Conservation (phyloP, 495 filamentous ascomycete genomes). For the Aspergillus cristatus region DNA sequence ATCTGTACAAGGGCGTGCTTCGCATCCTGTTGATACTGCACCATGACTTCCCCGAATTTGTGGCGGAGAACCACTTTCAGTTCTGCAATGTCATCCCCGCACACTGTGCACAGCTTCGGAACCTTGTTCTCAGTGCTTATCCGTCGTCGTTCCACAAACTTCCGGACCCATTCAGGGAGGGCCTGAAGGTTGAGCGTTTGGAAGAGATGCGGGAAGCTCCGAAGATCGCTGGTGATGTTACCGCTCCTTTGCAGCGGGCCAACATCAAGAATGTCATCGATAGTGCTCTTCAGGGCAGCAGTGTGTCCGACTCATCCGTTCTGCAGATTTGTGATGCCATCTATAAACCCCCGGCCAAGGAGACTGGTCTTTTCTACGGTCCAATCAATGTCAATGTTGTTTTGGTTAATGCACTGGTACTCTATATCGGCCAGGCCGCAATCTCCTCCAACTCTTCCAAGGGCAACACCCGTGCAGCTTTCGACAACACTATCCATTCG, state of each 20-base stretch:
- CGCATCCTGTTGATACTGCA: constrained; percentile 78
- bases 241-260: constrained; percentile 45
- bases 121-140: constrained; percentile 77
- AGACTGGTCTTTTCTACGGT: constrained; percentile 50
- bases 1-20: constrained; percentile 74
- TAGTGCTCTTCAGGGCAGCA: constrained; percentile 48
- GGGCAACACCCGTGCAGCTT: constrained; percentile 49
- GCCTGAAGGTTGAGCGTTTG: constrained; percentile 71
- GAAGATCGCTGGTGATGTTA: constrained; percentile 51
- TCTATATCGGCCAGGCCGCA: constrained; percentile 71
- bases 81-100: constrained; percentile 79
- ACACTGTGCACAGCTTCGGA: constrained; percentile 81
- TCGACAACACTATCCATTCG: constrained; percentile 64
- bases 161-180: constrained; percentile 70
- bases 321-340: constrained; percentile 62
- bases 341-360: constrained; percentile 40
- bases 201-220: constrained; percentile 66
- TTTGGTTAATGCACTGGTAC: constrained; percentile 71
- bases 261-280: constrained; percentile 64
- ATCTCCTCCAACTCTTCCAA: constrained; percentile 48
- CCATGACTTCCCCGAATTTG: constrained; percentile 90
- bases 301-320: constrained; percentile 53
- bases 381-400: constrained; percentile 58
- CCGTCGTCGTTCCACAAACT: constrained; percentile 66
- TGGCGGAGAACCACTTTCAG: constrained; percentile 75